A percentile compares a stretch with the other conserved stretches of the same genome.
Evolutionary conservation across 1,284 basidiomycete genomes (phyloP).

Genomic region (Papiliotrema fonsecae): DNA sequence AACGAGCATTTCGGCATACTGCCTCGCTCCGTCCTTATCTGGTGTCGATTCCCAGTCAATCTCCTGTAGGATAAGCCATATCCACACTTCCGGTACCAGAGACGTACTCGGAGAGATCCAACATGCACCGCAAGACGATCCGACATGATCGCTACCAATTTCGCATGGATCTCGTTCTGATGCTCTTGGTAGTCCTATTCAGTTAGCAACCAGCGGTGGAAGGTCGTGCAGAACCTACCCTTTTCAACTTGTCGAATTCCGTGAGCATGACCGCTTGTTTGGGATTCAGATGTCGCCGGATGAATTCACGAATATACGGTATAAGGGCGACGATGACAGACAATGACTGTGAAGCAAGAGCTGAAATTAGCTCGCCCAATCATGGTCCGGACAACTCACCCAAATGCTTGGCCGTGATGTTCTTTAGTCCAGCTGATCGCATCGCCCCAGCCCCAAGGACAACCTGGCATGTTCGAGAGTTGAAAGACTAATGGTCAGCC

Average conservation of each 20-base stretch:
- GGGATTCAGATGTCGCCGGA: slow-evolving; percentile 82
- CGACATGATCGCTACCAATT: slow-evolving; percentile 97
- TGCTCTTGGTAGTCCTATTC: slow-evolving; percentile 95
- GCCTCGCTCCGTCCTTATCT: slow-evolving; percentile 52
- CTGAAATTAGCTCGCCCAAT: slow-evolving; percentile 51
- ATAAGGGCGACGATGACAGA: slow-evolving; percentile 94
- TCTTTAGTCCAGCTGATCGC: slow-evolving; percentile 93
- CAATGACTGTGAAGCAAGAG: slow-evolving; percentile 89
- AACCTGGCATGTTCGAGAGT: slow-evolving; percentile 96
- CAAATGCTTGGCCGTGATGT: slow-evolving; percentile 97
- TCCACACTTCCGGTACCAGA: background rate
- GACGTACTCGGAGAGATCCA: slow-evolving; percentile 43
- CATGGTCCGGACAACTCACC: slow-evolving; percentile 52
- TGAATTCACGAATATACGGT: slow-evolving; percentile 90
- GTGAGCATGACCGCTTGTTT: slow-evolving; percentile 95
- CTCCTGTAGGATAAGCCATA: slow-evolving; percentile 48
- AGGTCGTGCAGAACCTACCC: slow-evolving; percentile 54
- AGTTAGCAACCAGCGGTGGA: too few relatives aligned
- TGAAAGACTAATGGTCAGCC: slow-evolving; percentile 62
- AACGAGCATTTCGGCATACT: slow-evolving; percentile 83
- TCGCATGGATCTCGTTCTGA: slow-evolving; percentile 97
- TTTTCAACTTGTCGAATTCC: slow-evolving; percentile 96
- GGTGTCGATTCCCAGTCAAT: slow-evolving; percentile 70
- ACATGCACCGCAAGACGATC: slow-evolving; percentile 83
- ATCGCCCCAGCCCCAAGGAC: slow-evolving; percentile 97